Evolutionary conservation across 164 flowering plant species (phyloP).

Genomic region (Stephania yunnanensis): DNA sequence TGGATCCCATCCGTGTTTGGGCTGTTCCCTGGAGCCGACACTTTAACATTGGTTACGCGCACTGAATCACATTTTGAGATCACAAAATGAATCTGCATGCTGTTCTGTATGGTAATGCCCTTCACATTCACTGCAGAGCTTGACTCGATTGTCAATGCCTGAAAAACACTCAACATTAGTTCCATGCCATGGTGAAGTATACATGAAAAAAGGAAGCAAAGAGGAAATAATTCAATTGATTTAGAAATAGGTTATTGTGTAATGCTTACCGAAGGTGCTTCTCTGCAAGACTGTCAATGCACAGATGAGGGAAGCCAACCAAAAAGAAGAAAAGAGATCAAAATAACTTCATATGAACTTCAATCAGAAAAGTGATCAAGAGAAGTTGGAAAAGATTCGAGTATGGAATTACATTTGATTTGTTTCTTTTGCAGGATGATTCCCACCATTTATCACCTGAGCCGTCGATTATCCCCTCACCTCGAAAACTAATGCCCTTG

Average conservation of each 20-base stretch:
- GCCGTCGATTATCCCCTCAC: slow-evolving; percentile 86
- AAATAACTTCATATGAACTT: neutral
- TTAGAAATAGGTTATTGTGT: neutral
- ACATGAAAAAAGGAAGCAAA: neutral
- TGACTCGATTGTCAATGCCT: slow-evolving; percentile 88
- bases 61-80: slow-evolving; percentile 55
- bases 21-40: slow-evolving; percentile 79
- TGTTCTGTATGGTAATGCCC: slow-evolving; percentile 67
- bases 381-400: neutral
- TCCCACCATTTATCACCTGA: slow-evolving; percentile 97
- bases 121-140: slow-evolving; percentile 63
- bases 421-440: slow-evolving; percentile 89
- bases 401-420: slow-evolving; percentile 49
- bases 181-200: neutral
- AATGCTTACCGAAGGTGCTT: slow-evolving; percentile 78
- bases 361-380: neutral
- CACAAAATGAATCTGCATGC: slow-evolving; percentile 87
- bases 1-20: slow-evolving; percentile 99
- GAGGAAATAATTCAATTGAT: neutral
- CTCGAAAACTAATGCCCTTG: slow-evolving; percentile 57
- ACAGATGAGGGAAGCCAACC: slow-evolving; percentile 9
- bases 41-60: slow-evolving; percentile 37
- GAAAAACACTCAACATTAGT: slow-evolving; percentile 16
- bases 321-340: slow-evolving; percentile 2
- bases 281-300: slow-evolving; percentile 67